These are phyloP conservation scores for Turnera subulata DNA, from an alignment of 345 rosid genomes.

Conservation along the genomic window DNA sequence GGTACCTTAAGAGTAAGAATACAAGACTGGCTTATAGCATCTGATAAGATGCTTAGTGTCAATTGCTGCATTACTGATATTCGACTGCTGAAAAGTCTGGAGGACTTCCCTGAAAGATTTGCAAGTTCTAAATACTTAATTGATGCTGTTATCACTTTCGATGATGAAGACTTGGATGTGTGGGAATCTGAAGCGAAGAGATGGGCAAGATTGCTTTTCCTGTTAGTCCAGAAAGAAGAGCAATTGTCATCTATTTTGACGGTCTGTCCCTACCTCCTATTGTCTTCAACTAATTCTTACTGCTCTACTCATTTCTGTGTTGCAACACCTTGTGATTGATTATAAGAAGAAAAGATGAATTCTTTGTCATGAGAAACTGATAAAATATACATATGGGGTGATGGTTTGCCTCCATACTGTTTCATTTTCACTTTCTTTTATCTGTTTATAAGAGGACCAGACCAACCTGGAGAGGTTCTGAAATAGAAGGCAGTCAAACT, in stretches of 20 bases:
- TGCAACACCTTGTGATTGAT: too few relatives aligned
- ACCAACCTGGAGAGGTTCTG: too few relatives aligned
- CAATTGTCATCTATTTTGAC: constrained; percentile 42
- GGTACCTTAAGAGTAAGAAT: constrained; percentile 48
- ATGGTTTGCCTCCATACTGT: too few relatives aligned
- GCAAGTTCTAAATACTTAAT: constrained; percentile 24
- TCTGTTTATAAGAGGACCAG: too few relatives aligned
- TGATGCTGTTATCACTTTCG: constrained; percentile 37
- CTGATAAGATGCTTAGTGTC: constrained; percentile 22
- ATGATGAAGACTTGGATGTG: constrained; percentile 83
- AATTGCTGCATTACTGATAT: constrained; percentile 19
- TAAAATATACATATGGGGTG: too few relatives aligned
- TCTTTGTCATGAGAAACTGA: too few relatives aligned
- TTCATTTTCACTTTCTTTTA: too few relatives aligned
- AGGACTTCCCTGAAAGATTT: constrained; percentile 53
- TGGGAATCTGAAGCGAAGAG: constrained; percentile 83
- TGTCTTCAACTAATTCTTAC: constrained; percentile 4
- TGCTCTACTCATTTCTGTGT: neutral
- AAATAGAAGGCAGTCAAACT: too few relatives aligned
- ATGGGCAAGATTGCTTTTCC: constrained; percentile 78
- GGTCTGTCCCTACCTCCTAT: constrained; percentile 43
- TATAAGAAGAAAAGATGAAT: too few relatives aligned
- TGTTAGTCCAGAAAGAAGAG: constrained; percentile 40
- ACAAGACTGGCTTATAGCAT: constrained; percentile 66
- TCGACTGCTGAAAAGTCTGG: constrained; percentile 48